phyloP scores from a whole-genome alignment of 345 rosid genomes.

The Erucastrum elatum region DNA sequence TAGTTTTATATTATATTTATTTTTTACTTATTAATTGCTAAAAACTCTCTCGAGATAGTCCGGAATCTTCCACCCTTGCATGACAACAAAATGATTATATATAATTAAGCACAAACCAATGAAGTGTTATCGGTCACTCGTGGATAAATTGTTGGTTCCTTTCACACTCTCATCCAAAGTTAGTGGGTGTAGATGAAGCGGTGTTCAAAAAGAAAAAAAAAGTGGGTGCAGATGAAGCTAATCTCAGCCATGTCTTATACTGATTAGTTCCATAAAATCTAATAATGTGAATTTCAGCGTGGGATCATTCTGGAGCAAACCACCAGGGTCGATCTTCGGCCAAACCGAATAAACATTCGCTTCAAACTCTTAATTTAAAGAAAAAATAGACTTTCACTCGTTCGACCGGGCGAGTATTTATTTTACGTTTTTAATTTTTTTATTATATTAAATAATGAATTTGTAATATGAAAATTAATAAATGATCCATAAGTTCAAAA shows the following conservation, averaged over 20 bases:
- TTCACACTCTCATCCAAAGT: slow-evolving; percentile 21
- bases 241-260: slow-evolving; percentile 2
- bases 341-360: no score
- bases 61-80: slow-evolving; percentile 15
- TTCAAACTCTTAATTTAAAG: no score
- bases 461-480: no score
- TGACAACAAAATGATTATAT: neutral
- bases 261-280: neutral
- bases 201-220: neutral
- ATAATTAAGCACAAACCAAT: neutral
- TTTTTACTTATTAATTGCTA: neutral
- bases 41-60: neutral
- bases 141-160: slow-evolving; percentile 25
- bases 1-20: neutral
- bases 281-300: neutral
- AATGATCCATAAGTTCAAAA: no score
- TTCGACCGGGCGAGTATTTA: no score
- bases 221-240: slow-evolving; percentile 27
- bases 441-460: no score
- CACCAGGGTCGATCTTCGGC: neutral
- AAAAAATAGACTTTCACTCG: no score
- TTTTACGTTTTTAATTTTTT: no score
- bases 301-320: neutral
- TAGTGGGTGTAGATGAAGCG: slow-evolving; percentile 29
- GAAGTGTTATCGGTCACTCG: slow-evolving; percentile 1